Base-by-base conservation (phyloP, 805 yeast species). In the Metschnikowia continentalis region DNA sequence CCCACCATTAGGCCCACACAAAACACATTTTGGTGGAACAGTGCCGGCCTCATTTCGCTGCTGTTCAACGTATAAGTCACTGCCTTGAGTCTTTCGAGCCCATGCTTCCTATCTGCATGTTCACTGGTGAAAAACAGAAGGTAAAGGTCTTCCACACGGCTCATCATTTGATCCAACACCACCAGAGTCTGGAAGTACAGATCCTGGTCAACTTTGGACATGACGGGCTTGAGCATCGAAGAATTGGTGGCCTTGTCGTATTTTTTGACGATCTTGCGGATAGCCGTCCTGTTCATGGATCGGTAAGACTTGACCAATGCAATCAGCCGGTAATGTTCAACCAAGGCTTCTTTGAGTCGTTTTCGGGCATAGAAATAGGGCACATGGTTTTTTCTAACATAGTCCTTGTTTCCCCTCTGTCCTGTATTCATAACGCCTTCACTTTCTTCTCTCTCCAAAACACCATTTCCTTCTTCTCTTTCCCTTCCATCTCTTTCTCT, bases 181-280 rank as follows among this genome's bases (percentile, higher is more conserved):
- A 82, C 88, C 55, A 88, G 82, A 5, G 82, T 74, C 32, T 79
- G 76, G 62, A 87, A 84, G 58, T 82, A 76, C n/a, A 83, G 66
- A 10, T 56, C 54, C 3, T 63, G 57, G 54, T 83, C 82, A 6
- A 88, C 77, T 48, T 78, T 80, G 19, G 73, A 74, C 82, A 84
- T 76, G 61, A 82, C 89, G 2, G 64, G 54, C 0, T 70, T 65
- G 11, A 81, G 71, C 3, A 77, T 57, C 1, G 71, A 58, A 8
- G 80, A 71, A 11, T 71, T 63, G 2, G 84, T 76, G 4, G 84
- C 76, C 61, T 94, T 94, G 68, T 94, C 99, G 64, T 82, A 91
- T 66, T 94, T 94, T 63, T 94, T 94, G 52, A 90, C 76, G 61
- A 94, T 83, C 61, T 94, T 94, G 47, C 96, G 79, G 61, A 91